Base-by-base conservation (phyloP, 106 monocot species). In the Platanthera guangdongensis region DNA sequence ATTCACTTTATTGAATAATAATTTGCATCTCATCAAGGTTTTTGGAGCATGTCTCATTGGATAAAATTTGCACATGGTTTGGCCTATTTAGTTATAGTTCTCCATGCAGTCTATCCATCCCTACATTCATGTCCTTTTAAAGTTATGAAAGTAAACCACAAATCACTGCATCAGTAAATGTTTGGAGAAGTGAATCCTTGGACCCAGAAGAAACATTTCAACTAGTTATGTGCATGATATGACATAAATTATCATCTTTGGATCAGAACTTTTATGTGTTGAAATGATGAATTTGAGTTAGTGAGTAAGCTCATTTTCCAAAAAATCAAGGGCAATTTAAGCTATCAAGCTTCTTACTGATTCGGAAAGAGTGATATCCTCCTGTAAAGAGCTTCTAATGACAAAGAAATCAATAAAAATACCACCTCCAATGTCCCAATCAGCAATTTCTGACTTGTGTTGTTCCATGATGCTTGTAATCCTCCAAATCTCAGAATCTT, bases 381-480 rank as follows among this genome's bases (percentile, higher is more conserved):
- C 89, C 87, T 93, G 90, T 68, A 96, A 80, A 11, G 85, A 84
- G 76, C 74, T 86, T 78, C 55, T 85, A 71, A 93, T 51, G 47
- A 59, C 51, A 57, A 87, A 90, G 57, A 85, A 96, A 85, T 90
- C 93, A 65, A 96, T 84, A 76, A 89, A 96, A 70, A 96, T 87
- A 82, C 89, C 90, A 83, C 83, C 93, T 76, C 95, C 93, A 21
- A 96, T 59, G 69, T 96, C 93, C 93, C 93, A 93, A 72, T 96
- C 87, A 39, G 90, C 87, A 77, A 96, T 96, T 93, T 96, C 87
- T 54, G 86, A 81, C 65, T 87, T 90, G 82, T 90, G 81, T 14
- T 80, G 81, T 80, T 90, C 95, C 90, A 96, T 93, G 59, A 79
- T 75, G 71, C 85, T 84, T 75, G 87, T 79, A n/a, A 91, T 82